phyloP scores from a whole-genome alignment of 2,329 filamentous ascomycete species.

The Onygena corvina region DNA sequence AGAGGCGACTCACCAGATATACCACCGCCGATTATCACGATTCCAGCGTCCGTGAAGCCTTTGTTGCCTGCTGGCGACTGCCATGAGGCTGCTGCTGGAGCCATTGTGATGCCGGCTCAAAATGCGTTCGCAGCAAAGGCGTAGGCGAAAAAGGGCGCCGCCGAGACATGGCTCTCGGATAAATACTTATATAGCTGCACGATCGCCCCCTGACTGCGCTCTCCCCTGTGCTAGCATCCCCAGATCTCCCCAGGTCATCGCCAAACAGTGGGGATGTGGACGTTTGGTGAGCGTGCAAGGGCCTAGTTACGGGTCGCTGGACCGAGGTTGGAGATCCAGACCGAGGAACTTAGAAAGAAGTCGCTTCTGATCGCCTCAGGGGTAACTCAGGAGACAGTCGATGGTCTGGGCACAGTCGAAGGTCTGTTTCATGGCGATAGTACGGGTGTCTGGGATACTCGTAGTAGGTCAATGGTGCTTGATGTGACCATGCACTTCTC shows the following conservation, averaged over 20 bases:
- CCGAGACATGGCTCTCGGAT: not conserved
- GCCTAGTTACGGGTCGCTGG: too few species aligned
- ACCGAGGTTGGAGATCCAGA: not conserved
- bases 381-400: not conserved
- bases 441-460: too few species aligned
- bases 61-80: constrained; percentile 30
- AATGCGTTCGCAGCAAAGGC: too few species aligned
- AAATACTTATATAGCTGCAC: not conserved
- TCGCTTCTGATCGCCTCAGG: not conserved
- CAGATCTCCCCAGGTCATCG: too few species aligned
- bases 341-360: not conserved
- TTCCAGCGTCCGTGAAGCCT: constrained; percentile 41
- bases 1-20: constrained; percentile 34
- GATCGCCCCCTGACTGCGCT: not conserved
- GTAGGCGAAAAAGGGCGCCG: not conserved
- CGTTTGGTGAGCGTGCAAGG: too few species aligned
- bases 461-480: too few species aligned
- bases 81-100: not conserved
- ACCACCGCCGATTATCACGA: constrained; percentile 47
- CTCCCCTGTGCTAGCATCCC: not conserved
- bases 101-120: not conserved
- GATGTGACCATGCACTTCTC: too few species aligned
- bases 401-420: too few species aligned
- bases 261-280: too few species aligned
- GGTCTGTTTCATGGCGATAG: too few species aligned